Evolutionary conservation across 331 rosid species (phyloP).

Genomic region (Arachis monticola): DNA sequence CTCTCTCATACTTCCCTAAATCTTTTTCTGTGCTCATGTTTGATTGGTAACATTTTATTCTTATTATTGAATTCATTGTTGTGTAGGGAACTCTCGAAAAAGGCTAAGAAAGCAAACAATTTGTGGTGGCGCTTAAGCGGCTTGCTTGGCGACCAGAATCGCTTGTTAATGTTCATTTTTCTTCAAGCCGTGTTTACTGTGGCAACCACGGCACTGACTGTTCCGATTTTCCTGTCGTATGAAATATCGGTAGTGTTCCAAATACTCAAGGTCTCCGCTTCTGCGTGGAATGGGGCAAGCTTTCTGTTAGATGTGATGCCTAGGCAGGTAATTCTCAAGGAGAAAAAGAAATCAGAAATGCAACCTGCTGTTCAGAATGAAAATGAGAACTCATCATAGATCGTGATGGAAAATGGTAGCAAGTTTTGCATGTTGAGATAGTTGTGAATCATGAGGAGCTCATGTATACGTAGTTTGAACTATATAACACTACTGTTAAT

Average conservation of each 20-base stretch:
- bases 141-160: constrained; percentile 91
- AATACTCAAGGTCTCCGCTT: constrained; percentile 81
- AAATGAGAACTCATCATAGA: constrained; percentile 42
- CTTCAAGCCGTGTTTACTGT: constrained; percentile 82
- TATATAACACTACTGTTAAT: neutral
- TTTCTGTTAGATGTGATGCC: constrained; percentile 96
- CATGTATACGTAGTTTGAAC: neutral
- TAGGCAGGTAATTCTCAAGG: constrained; percentile 82
- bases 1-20: neutral
- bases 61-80: constrained; percentile 25
- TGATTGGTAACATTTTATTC: neutral
- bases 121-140: constrained; percentile 93
- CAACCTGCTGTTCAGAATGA: constrained; percentile 45
- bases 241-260: constrained; percentile 74
- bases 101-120: constrained; percentile 93
- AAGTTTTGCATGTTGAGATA: constrained; percentile 4
- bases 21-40: neutral
- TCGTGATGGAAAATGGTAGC: constrained; percentile 4
- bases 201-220: constrained; percentile 88
- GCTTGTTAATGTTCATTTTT: constrained; percentile 73
- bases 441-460: neutral
- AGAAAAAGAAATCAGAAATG: constrained; percentile 72
- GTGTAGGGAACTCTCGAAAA: constrained; percentile 81
- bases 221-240: constrained; percentile 89
- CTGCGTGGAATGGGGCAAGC: constrained; percentile 95